Evolutionary conservation across 768 basidiomycete genomes (phyloP), one percentile per base, ranked within the genome.

Genomic region (Clitopilus hobsonii): DNA sequence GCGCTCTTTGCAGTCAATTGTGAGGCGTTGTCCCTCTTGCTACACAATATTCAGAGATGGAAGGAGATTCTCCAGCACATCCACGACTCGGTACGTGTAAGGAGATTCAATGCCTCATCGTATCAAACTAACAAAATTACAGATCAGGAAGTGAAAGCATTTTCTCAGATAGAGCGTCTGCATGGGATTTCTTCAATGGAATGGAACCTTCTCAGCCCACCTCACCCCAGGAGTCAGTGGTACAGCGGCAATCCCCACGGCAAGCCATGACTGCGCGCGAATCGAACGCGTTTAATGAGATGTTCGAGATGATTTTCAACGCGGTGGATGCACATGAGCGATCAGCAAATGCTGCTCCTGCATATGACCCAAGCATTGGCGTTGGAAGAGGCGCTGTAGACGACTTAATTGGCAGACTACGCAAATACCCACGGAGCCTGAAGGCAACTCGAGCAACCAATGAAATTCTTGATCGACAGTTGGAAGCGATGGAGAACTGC

Each of bases 251-350:
- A 38, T n/a, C 45, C 6, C 75, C 76, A 32, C 77, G 76, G 24
- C 84, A 86, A 58, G 71, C 81, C 18, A 83, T 90, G 78, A 88
- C 88, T 0, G 83, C 82, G 0, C 78, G 79, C 45, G 90, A 91
- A 70, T 75, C 78, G 55, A 76, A 64, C 55, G 81, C 81, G 3
- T 86, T 91, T 60, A 81, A 87, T 61, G 83, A 85, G 26, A 86
- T 91, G 80, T 88, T 91, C 60, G 76, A 83, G 60, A 68, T 86
- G 69, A 82, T 91, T 30, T 89, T 90, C 65, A 73, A 81, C 48
- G 79, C 80, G 14, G 75, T 74, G 55, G 70, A 73, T 30, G 69
- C 71, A 49, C 67, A 71, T 22, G 71, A 69, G 24, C 57, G 60
- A 13, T 52, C 41, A 20, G 29, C 36, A 14, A 47, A 49, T n/a